Conservation (phyloP, 179 eudicot species). For the Actinidia arguta region DNA sequence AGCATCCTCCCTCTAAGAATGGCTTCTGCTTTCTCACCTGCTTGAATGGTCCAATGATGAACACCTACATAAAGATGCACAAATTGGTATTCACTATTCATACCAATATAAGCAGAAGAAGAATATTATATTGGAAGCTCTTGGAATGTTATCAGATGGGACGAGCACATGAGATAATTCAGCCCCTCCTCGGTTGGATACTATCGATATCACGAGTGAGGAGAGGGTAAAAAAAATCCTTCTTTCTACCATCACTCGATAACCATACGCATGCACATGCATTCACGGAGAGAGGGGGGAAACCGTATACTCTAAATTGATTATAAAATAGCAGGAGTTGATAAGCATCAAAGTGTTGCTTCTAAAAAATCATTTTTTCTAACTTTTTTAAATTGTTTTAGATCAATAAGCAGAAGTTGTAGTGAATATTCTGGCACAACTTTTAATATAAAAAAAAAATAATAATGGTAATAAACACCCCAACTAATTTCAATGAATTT, state of each 20-base stretch:
- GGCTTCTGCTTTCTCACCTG: slow-evolving; percentile 76
- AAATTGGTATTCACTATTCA: background rate
- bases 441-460: background rate
- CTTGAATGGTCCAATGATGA: slow-evolving; percentile 61
- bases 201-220: background rate
- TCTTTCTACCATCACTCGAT: background rate
- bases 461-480: background rate
- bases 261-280: background rate
- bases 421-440: too few species aligned
- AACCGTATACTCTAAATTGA: too few species aligned
- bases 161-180: background rate
- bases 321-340: too few species aligned
- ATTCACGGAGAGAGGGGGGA: too few species aligned
- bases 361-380: too few species aligned
- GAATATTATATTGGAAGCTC: background rate
- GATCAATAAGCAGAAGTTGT: too few species aligned
- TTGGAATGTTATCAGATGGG: background rate
- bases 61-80: slow-evolving; percentile 37
- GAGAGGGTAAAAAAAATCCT: background rate
- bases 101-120: background rate
- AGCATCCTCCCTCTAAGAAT: slow-evolving; percentile 53
- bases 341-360: too few species aligned
- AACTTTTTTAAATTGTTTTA: too few species aligned
- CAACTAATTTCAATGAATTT: background rate
- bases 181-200: background rate